These are phyloP conservation scores for Aspergillus sclerotioniger DNA, from an alignment of 495 filamentous ascomycete species.

Conservation along the genomic window DNA sequence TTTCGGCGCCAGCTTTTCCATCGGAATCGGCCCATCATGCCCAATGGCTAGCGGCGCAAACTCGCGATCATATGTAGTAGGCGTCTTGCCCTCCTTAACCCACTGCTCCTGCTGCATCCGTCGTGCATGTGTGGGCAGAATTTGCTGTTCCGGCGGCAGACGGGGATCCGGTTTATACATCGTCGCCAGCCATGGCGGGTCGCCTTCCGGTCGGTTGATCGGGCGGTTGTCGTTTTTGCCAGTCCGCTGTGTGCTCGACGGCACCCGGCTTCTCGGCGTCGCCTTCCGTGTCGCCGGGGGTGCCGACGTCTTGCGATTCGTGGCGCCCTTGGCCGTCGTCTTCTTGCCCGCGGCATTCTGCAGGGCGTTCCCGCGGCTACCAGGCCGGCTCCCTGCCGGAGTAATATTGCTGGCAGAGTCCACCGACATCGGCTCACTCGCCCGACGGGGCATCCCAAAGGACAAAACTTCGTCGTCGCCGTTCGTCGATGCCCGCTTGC, in stretches of 20 bases:
- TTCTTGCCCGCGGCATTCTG: conserved; percentile 19
- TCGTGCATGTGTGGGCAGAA: conserved; percentile 90
- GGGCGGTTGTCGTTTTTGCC: conserved; percentile 57
- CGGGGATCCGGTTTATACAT: conserved; percentile 96
- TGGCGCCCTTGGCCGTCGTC: conserved; percentile 34
- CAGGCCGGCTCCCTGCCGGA: conserved; percentile 43
- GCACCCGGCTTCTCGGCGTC: conserved; percentile 34
- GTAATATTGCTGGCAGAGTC: conserved; percentile 53
- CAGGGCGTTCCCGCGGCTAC: conserved; percentile 33
- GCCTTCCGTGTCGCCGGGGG: conserved; percentile 37
- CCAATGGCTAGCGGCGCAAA: conserved; percentile 72
- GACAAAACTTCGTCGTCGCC: conserved; percentile 61
- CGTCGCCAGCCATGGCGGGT: conserved; percentile 90
- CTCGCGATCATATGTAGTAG: conserved; percentile 76
- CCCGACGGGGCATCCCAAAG: conserved; percentile 60
- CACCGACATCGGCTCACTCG: conserved; percentile 67
- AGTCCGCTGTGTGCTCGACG: conserved; percentile 52
- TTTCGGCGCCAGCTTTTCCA: conserved; percentile 27
- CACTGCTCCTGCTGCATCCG: conserved; percentile 91
- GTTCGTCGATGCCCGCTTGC: conserved; percentile 55
- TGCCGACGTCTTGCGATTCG: conserved; percentile 44
- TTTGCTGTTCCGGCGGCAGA: conserved; percentile 90
- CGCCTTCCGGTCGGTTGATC: conserved; percentile 83
- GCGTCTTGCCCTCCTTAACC: conserved; percentile 84
- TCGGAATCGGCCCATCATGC: conserved; percentile 35